Evolutionary conservation across 1,284 basidiomycete genomes (phyloP).

Genomic region (Apiotrichum sp.): DNA sequence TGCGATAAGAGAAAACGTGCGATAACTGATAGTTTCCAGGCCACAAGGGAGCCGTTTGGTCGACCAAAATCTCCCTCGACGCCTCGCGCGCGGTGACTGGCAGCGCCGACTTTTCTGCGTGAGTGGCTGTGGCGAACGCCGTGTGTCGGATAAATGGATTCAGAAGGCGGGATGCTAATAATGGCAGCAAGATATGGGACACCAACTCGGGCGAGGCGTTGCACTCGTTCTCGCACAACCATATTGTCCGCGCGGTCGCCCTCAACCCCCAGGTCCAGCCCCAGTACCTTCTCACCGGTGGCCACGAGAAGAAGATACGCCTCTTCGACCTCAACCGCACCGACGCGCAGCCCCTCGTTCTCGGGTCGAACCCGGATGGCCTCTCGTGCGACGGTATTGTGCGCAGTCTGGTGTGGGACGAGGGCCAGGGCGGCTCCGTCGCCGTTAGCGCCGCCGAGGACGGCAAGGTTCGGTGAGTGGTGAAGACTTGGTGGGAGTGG

Average conservation of each 20-base stretch:
- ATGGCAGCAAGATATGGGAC: conserved; percentile 88
- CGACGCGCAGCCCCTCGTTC: conserved; percentile 76
- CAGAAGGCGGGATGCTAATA: neutral
- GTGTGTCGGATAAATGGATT: neutral
- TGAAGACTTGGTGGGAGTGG: neutral
- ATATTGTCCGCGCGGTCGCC: conserved; percentile 94
- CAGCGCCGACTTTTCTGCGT: conserved; percentile 97
- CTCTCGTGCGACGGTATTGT: conserved; percentile 73
- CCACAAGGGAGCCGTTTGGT: conserved; percentile 99
- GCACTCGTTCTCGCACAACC: conserved; percentile 93
- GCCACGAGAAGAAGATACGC: conserved; percentile 95
- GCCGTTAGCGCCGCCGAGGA: conserved; percentile 90
- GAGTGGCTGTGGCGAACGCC: conserved; percentile 36
- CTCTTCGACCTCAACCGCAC: conserved; percentile 80
- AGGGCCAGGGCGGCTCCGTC: conserved; percentile 58
- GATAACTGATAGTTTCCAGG: conserved; percentile 43
- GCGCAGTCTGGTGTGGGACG: conserved; percentile 89
- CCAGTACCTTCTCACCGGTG: conserved; percentile 57
- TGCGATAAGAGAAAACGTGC: conserved; percentile 17
- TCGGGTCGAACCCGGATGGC: conserved; percentile 57
- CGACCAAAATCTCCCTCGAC: conserved; percentile 84
- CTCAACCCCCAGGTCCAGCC: conserved; percentile 50
- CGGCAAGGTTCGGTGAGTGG: conserved; percentile 71
- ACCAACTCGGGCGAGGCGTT: conserved; percentile 78
- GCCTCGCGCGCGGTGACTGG: conserved; percentile 82